These are phyloP conservation scores for Eimeria sp. DNA, from an alignment of 169 alveolate species.

Conservation along the genomic window DNA sequence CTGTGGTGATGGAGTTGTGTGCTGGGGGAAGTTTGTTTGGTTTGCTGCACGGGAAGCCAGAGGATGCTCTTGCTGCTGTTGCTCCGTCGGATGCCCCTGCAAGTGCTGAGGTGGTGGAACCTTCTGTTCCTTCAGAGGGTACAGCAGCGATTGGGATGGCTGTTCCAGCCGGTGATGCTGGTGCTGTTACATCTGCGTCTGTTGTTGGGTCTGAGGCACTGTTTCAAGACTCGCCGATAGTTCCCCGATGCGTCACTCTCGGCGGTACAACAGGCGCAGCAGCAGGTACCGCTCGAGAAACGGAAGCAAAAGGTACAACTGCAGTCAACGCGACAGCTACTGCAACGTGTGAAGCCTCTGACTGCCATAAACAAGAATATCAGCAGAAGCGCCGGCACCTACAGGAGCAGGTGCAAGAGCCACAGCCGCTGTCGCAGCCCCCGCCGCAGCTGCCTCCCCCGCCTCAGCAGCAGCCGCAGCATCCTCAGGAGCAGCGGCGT, in stretches of 20 bases:
- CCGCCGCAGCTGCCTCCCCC: background rate
- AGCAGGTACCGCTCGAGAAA: background rate
- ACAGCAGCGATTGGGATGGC: background rate
- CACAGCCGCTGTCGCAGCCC: background rate
- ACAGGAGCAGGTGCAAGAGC: background rate
- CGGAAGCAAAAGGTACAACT: background rate
- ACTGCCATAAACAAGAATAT: background rate
- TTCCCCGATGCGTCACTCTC: background rate
- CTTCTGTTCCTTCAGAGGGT: slow-evolving; percentile 21
- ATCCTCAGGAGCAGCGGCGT: slow-evolving; percentile 85
- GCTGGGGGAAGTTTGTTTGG: slow-evolving; percentile 92
- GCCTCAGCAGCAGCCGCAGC: slow-evolving; percentile 32
- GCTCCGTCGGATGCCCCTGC: background rate
- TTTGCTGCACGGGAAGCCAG: slow-evolving; percentile 87
- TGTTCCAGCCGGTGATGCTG: background rate
- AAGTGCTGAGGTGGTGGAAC: background rate
- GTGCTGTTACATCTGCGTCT: background rate
- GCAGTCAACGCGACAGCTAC: background rate
- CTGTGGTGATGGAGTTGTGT: slow-evolving; percentile 93
- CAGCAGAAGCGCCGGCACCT: background rate
- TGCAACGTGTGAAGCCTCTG: background rate
- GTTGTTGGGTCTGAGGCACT: background rate
- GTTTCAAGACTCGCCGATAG: background rate
- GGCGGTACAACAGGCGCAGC: background rate
- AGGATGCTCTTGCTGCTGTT: slow-evolving; percentile 49